Evolutionary conservation across 805 yeast genomes (phyloP).

Genomic region (Sungouiozyma ichnusensis): DNA sequence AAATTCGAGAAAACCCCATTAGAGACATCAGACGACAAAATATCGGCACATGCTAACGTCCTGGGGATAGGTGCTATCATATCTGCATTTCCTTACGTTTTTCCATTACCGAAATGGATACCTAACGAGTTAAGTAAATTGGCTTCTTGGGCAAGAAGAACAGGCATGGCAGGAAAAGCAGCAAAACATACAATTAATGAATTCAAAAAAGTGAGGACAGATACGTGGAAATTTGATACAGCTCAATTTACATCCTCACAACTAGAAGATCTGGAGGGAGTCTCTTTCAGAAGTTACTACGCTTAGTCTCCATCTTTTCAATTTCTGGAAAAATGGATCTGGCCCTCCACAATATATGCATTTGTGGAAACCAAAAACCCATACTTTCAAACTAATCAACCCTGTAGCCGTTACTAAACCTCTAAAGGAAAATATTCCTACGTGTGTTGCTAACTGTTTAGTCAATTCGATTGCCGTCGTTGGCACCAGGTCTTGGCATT

Average conservation of each 20-base stretch:
- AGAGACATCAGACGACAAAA: constrained; percentile 31
- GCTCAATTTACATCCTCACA: constrained; percentile 65
- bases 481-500: too few relatives aligned
- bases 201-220: constrained; percentile 86
- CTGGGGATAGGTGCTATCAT: constrained; percentile 82
- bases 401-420: too few relatives aligned
- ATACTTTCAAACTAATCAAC: background rate
- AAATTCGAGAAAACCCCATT: constrained; percentile 22
- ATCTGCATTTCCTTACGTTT: constrained; percentile 78
- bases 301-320: constrained; percentile 37
- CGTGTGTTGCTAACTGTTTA: too few relatives aligned
- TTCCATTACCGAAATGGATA: constrained; percentile 90
- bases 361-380: background rate
- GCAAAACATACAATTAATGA: constrained; percentile 73
- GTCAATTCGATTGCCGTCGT: too few relatives aligned
- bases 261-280: constrained; percentile 88
- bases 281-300: constrained; percentile 83
- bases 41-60: constrained; percentile 69
- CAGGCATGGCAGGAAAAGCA: constrained; percentile 71
- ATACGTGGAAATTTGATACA: constrained; percentile 90
- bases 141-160: constrained; percentile 62
- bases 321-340: background rate
- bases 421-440: too few relatives aligned
- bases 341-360: background rate
- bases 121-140: constrained; percentile 61